Base-by-base conservation (phyloP, 148 eudicot species). In the Chenopodium berlandieri region DNA sequence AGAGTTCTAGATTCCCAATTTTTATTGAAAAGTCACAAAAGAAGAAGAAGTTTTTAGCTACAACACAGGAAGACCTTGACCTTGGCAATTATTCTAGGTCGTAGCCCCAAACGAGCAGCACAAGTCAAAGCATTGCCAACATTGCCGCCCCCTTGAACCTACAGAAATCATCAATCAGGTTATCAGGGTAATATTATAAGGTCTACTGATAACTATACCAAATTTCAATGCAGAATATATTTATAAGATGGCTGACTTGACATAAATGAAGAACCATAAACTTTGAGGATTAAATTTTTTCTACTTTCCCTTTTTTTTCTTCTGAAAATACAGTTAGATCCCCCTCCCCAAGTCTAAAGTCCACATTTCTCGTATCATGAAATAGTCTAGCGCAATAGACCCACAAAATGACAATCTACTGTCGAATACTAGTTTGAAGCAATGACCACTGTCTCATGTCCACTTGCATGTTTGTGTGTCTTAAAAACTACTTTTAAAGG, bases 101-200 rank as follows among this genome's bases (percentile, higher is more conserved):
- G 80, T 73, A 89, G 46, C 16, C 91, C 91, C 78, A 89, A 75
- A 70, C 90, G 86, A 17, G 90, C 91, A 75, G 90, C 87, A 73
- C 90, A 89, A 16, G 91, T 89, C 72, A 83, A 84, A 82, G 87
- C 88, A 86, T 89, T 89, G 71, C 90, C 91, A 4, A 82, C 87
- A 80, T 89, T 89, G 66, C 91, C 91, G 69, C 91, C 91, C 79
- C 91, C 91, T 76, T 89, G 88, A 85, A 86, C 79, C 91, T 89
- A 80, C 76, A 48, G 13, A 14, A 84, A 60, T 4, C 48, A 47
- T 54, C 60, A 13, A 2, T 80, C 27, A 75, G 13, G 23, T 23
- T 23, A 23, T 23, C 23, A 23, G 23, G 23, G 58, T 20, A 19
- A 81, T 44, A 31, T 62, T 3, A 81, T 13, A 37, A 63, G 14